These are phyloP conservation scores for Hirsutella minnesotensis DNA, from an alignment of 2,329 filamentous ascomycete species.

Conservation along the genomic window DNA sequence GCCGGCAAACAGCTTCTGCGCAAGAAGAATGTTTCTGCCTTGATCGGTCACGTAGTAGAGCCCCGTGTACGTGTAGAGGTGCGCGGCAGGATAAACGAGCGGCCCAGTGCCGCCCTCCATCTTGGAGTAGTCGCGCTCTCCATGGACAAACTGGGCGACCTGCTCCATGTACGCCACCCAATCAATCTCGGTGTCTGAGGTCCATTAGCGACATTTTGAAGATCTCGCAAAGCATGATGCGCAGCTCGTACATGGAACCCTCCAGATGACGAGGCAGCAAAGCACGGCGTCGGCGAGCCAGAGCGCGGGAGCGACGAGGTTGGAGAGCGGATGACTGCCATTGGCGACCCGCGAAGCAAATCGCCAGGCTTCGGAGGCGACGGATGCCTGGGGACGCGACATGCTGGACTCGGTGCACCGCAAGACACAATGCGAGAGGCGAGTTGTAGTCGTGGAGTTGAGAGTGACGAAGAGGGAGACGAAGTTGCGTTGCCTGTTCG, in stretches of 20 bases:
- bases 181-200: conserved; percentile 85
- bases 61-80: conserved; percentile 80
- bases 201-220: background rate
- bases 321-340: conserved; percentile 37
- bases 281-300: conserved; percentile 60
- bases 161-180: conserved; percentile 98
- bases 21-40: conserved; percentile 63
- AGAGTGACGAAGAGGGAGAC: background rate
- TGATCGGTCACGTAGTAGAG: conserved; percentile 68
- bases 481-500: background rate
- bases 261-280: conserved; percentile 65
- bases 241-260: conserved; percentile 60
- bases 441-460: background rate
- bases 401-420: conserved; percentile 12
- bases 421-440: too few relatives aligned
- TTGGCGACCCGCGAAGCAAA: conserved; percentile 31
- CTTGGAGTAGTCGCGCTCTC: conserved; percentile 78
- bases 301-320: conserved; percentile 45
- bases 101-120: conserved; percentile 86
- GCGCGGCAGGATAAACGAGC: conserved; percentile 85
- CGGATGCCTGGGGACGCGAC: conserved; percentile 13
- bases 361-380: conserved; percentile 14
- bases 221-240: background rate
- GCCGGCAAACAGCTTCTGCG: conserved; percentile 72
- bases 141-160: conserved; percentile 62